phyloP scores from a whole-genome alignment of 108 stramenopile genomes.

The Mediolabrus comicus region DNA sequence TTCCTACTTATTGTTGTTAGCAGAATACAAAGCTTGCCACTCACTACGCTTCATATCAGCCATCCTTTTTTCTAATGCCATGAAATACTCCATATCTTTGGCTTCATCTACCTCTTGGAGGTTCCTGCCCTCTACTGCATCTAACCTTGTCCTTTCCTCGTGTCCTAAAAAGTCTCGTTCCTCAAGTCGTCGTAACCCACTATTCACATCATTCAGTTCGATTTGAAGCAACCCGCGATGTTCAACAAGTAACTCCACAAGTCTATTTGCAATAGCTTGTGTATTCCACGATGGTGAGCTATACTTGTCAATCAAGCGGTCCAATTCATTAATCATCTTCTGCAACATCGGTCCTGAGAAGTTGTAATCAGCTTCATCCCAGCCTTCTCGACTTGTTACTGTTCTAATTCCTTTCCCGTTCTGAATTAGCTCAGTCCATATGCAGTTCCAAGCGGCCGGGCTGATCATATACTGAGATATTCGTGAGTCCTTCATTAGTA shows the following conservation, averaged over 20 bases:
- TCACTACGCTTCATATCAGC: background rate
- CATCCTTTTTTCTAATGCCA: background rate
- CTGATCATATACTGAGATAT: constrained; percentile 4
- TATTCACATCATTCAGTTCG: background rate
- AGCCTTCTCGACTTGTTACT: background rate
- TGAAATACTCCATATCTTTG: constrained; percentile 2
- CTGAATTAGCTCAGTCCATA: background rate
- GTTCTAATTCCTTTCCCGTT: constrained; percentile 2
- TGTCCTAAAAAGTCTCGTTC: constrained; percentile 13
- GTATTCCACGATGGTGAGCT: background rate
- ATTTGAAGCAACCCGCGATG: constrained; percentile 1
- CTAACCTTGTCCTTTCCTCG: background rate
- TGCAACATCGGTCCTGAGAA: constrained; percentile 3
- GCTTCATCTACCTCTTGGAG: background rate
- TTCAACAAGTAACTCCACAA: constrained; percentile 4
- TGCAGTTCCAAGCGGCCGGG: constrained; percentile 3
- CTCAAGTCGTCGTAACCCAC: background rate
- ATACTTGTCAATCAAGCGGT: constrained; percentile 15
- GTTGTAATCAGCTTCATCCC: background rate
- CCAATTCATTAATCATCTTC: constrained; percentile 15
- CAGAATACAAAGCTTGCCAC: background rate
- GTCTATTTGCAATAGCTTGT: background rate
- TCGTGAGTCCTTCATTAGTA: background rate
- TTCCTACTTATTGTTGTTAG: too few species aligned
- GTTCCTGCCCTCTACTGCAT: background rate